A percentile compares a stretch with the other conserved stretches of the same genome.
Evolutionary conservation across 1,284 basidiomycete genomes (phyloP).

Genomic region (Rhodotorula mucilaginosa): DNA sequence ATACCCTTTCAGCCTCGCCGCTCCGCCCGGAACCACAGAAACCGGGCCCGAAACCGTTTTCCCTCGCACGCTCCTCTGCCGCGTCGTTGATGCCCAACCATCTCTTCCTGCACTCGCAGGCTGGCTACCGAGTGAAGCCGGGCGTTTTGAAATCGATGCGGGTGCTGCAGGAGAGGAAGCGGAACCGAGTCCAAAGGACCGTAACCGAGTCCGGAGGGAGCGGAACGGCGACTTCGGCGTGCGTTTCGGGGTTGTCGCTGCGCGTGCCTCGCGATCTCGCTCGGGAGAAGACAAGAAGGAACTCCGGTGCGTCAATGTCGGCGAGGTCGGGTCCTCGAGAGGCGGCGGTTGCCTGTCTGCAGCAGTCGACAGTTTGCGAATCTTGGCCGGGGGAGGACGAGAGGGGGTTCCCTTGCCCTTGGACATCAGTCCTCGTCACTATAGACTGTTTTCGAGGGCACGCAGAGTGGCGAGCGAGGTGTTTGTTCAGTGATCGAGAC

Average conservation of each 20-base stretch:
- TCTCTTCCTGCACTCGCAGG: background rate
- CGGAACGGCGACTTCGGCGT: slow-evolving; percentile 1
- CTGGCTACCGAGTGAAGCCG: background rate
- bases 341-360: too few species aligned
- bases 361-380: too few species aligned
- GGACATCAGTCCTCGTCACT: too few species aligned
- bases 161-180: background rate
- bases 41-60: background rate
- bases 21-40: background rate
- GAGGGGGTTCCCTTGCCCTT: too few species aligned
- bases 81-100: background rate
- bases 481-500: too few species aligned
- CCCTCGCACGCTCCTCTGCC: slow-evolving; percentile 1
- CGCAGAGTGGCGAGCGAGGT: too few species aligned
- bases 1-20: slow-evolving; percentile 5
- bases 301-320: background rate
- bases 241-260: background rate
- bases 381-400: too few species aligned
- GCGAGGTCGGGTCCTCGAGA: background rate
- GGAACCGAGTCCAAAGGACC: background rate
- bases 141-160: background rate
- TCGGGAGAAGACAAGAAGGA: background rate
- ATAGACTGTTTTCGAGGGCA: too few species aligned
- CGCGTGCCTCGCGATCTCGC: background rate
- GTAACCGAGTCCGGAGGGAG: slow-evolving; percentile 14